Conservation (phyloP, 805 yeast species). For the Martiniozyma abietophila region DNA sequence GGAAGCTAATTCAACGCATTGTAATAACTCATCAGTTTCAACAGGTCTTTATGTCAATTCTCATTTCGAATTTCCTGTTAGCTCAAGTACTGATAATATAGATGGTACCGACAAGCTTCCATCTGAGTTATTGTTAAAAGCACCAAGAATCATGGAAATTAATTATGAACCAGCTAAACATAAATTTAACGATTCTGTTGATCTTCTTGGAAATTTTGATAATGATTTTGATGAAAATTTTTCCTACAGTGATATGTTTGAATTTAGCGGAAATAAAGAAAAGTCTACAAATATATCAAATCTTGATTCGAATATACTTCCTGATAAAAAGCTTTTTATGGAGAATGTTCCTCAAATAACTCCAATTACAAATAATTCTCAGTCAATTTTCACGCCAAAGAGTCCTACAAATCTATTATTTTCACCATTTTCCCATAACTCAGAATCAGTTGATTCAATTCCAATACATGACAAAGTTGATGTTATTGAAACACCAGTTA, state of each 20-base stretch:
- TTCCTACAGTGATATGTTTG: slow-evolving; percentile 11
- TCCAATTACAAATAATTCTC: no score
- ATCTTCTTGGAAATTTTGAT: slow-evolving; percentile 7
- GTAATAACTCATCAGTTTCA: slow-evolving; percentile 7
- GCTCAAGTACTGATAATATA: no score
- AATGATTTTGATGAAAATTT: background rate
- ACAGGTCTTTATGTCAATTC: slow-evolving; percentile 24
- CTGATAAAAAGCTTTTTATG: no score
- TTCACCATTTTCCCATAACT: no score
- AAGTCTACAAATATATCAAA: no score
- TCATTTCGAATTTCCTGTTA: slow-evolving; percentile 26
- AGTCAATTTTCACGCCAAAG: no score
- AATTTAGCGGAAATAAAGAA: slow-evolving; percentile 2
- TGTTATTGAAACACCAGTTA: background rate
- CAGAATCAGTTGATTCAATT: background rate
- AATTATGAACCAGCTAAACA: slow-evolving; percentile 4
- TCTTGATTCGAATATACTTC: no score
- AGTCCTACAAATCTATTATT: no score
- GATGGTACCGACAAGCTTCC: background rate
- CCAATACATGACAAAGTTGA: background rate
- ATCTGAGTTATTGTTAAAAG: background rate
- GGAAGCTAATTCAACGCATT: no score
- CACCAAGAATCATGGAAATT: slow-evolving; percentile 6
- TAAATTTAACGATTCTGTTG: slow-evolving; percentile 13
- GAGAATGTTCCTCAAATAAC: no score